Evolutionary conservation across 2,329 filamentous ascomycete species (phyloP).

Genomic region (Botrytis squamosa): DNA sequence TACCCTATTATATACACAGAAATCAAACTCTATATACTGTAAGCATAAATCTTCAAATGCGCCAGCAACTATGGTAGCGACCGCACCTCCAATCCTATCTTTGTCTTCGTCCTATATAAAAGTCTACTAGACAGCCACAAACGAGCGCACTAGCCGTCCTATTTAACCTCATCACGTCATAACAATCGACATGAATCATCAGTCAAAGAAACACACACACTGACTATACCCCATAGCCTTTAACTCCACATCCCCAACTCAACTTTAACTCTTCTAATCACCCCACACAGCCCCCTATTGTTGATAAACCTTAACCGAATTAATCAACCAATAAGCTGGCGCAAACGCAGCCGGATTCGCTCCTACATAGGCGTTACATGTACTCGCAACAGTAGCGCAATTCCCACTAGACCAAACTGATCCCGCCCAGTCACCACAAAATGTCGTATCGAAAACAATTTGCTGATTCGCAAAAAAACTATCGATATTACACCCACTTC

Average conservation of each 20-base stretch:
- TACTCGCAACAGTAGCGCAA: background rate
- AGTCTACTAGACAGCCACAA: background rate
- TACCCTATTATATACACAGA: background rate
- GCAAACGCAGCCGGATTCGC: background rate
- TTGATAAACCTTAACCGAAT: conserved; percentile 16
- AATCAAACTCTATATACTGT: background rate
- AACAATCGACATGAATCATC: background rate
- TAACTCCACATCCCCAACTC: background rate
- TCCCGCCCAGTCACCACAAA: conserved; percentile 15
- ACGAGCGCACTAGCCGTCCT: background rate
- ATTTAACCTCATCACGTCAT: background rate
- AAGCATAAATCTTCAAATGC: background rate
- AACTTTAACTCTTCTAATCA: background rate
- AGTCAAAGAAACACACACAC: background rate
- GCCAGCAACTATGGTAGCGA: background rate
- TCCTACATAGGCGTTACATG: conserved; percentile 11
- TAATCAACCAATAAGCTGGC: conserved; percentile 11
- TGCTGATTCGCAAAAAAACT: background rate
- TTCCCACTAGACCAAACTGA: conserved; percentile 4
- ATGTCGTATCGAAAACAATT: conserved; percentile 13
- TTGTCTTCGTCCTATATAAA: background rate
- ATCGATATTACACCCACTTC: conserved; percentile 30
- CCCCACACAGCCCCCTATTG: background rate
- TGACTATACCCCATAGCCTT: background rate
- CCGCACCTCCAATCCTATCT: background rate